Percentiles rank a stretch among this genome's conserved stretches.
Conservation (phyloP, 1,139 yeast species). For the Ogataea hybrid region DNA sequence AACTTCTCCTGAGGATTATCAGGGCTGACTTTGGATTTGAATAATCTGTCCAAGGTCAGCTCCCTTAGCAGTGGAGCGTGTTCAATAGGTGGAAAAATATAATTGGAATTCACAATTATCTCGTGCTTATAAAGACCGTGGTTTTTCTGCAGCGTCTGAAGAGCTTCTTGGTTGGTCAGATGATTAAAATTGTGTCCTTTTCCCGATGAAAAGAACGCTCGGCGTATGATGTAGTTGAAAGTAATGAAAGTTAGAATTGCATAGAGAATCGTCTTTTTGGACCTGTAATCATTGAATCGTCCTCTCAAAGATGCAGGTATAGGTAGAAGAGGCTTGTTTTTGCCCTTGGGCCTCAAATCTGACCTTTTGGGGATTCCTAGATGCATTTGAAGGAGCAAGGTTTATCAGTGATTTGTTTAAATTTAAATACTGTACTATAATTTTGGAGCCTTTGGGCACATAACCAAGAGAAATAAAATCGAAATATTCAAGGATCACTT, state of each 20-base stretch:
- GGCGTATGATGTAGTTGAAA: slow-evolving; percentile 5
- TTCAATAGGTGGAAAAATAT: slow-evolving; percentile 67
- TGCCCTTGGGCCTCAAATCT: slow-evolving; percentile 25
- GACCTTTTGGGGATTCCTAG: slow-evolving; percentile 27
- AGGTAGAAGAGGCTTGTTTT: slow-evolving; percentile 19
- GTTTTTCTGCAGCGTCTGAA: slow-evolving; percentile 18
- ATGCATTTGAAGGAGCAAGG: slow-evolving; percentile 19
- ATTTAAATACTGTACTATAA: no score
- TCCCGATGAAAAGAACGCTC: slow-evolving; percentile 7
- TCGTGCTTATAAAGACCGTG: slow-evolving; percentile 43
- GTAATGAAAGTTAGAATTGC: slow-evolving; percentile 9
- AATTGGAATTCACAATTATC: slow-evolving; percentile 47
- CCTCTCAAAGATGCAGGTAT: slow-evolving; percentile 19
- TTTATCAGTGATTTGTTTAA: slow-evolving; percentile 1
- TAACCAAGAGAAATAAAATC: neutral
- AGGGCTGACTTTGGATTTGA: slow-evolving; percentile 40
- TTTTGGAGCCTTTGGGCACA: slow-evolving; percentile 4
- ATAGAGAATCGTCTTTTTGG: slow-evolving; percentile 9
- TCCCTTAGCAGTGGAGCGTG: slow-evolving; percentile 60
- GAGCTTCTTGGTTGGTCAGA: slow-evolving; percentile 22
- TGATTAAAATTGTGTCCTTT: slow-evolving; percentile 22
- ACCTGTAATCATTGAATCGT: slow-evolving; percentile 12
- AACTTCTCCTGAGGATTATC: slow-evolving; percentile 41
- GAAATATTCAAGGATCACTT: neutral
- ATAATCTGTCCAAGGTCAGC: slow-evolving; percentile 50